phyloP scores from a whole-genome alignment of 140 eudicot genomes.

The Erigeron philadelphicus region DNA sequence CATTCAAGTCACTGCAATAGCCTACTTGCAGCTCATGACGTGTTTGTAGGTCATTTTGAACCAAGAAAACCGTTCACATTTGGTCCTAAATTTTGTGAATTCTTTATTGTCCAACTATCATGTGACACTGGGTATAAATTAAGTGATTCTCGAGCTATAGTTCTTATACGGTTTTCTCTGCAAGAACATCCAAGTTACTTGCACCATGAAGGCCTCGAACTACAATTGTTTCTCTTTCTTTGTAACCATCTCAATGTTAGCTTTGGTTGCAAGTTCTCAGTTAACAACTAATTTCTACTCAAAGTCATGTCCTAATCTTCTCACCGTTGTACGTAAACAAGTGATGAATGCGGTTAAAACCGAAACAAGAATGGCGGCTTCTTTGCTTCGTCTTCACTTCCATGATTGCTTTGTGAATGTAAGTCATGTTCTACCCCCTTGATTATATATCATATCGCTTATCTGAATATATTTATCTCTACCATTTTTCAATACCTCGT shows the following conservation, averaged over 20 bases:
- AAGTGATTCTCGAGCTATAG: slow-evolving; percentile 18
- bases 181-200: background rate
- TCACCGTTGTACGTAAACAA: slow-evolving; percentile 53
- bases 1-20: background rate
- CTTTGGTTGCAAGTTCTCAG: slow-evolving; percentile 53
- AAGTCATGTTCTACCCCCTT: slow-evolving; percentile 20
- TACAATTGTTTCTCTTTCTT: slow-evolving; percentile 27
- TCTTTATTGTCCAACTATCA: slow-evolving; percentile 18
- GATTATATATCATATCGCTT: background rate
- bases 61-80: background rate
- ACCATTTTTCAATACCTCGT: slow-evolving; percentile 3
- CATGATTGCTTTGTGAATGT: slow-evolving; percentile 95
- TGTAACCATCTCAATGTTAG: slow-evolving; percentile 39
- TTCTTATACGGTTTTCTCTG: background rate
- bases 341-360: slow-evolving; percentile 48
- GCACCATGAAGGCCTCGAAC: slow-evolving; percentile 37
- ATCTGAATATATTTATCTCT: slow-evolving; percentile 12
- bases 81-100: background rate
- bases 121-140: slow-evolving; percentile 29
- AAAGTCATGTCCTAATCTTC: slow-evolving; percentile 56
- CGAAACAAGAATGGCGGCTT: slow-evolving; percentile 81
- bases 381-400: slow-evolving; percentile 80
- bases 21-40: background rate
- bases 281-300: slow-evolving; percentile 59
- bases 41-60: slow-evolving; percentile 6